Conservation (phyloP, 805 yeast genomes). For the Novakomyces olei region DNA sequence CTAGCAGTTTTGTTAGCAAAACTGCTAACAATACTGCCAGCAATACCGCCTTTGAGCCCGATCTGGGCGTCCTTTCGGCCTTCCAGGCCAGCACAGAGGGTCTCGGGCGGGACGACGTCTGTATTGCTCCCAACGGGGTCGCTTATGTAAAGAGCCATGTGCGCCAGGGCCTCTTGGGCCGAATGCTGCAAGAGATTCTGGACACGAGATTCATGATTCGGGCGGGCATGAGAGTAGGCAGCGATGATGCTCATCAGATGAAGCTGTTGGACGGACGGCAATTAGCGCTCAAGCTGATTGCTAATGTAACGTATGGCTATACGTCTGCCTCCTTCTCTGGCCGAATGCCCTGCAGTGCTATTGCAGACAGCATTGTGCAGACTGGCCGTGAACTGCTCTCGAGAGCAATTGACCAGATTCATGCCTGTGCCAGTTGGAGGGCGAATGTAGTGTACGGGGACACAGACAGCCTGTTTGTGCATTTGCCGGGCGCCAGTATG, state of each 20-base stretch:
- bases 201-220: slow-evolving; percentile 64
- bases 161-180: slow-evolving; percentile 52
- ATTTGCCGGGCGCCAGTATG: slow-evolving; percentile 60
- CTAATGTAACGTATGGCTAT: slow-evolving; percentile 92
- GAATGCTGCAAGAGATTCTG: slow-evolving; percentile 64
- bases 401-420: slow-evolving; percentile 43
- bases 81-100: neutral
- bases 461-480: slow-evolving; percentile 81
- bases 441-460: slow-evolving; percentile 94
- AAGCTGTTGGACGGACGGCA: slow-evolving; percentile 55
- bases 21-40: too few relatives aligned
- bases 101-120: neutral
- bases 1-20: too few relatives aligned
- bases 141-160: slow-evolving; percentile 46
- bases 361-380: slow-evolving; percentile 85
- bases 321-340: slow-evolving; percentile 90
- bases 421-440: slow-evolving; percentile 38
- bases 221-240: slow-evolving; percentile 33
- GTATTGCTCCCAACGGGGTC: slow-evolving; percentile 67
- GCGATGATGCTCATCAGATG: slow-evolving; percentile 15
- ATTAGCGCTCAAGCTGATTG: slow-evolving; percentile 66
- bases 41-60: too few relatives aligned
- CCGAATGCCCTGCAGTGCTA: slow-evolving; percentile 87
- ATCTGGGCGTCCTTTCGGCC: neutral
- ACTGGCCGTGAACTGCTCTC: slow-evolving; percentile 72